A percentile compares a stretch with the other conserved stretches of the same genome.
phyloP scores from a whole-genome alignment of 73 alveolate species.

The Paramecium sexaurelia region DNA sequence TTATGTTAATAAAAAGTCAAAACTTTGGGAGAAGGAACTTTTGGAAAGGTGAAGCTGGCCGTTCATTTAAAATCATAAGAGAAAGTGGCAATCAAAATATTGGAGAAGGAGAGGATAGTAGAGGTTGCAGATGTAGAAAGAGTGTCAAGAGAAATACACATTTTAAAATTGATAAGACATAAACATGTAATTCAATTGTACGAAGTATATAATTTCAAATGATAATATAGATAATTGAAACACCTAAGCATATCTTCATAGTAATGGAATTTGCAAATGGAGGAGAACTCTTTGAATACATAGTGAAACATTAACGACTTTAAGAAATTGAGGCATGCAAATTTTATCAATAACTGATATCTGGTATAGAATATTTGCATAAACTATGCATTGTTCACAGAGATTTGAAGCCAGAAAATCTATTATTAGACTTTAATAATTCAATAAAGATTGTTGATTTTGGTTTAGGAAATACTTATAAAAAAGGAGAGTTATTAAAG shows the following conservation, averaged over 20 bases:
- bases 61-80: constrained; percentile 70
- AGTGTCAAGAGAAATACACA: constrained; percentile 84
- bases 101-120: constrained; percentile 78
- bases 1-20: background rate
- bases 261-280: constrained; percentile 66
- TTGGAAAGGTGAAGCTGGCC: constrained; percentile 66
- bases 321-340: constrained; percentile 93
- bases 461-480: constrained; percentile 91
- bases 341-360: constrained; percentile 86
- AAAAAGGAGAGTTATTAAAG: constrained; percentile 83
- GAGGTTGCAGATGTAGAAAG: constrained; percentile 85
- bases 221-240: constrained; percentile 61
- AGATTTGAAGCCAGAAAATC: constrained; percentile 96
- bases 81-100: constrained; percentile 86
- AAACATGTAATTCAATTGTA: constrained; percentile 81
- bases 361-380: constrained; percentile 92
- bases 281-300: constrained; percentile 67
- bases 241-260: constrained; percentile 64
- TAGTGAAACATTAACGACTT: constrained; percentile 70
- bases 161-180: constrained; percentile 80
- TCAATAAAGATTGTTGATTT: constrained; percentile 94
- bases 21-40: constrained; percentile 67
- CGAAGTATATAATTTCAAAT: constrained; percentile 54
- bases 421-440: constrained; percentile 84
- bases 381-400: constrained; percentile 92